These are phyloP conservation scores for Vigna reflexopilosa DNA, from an alignment of 306 rosid species.

Conservation along the genomic window DNA sequence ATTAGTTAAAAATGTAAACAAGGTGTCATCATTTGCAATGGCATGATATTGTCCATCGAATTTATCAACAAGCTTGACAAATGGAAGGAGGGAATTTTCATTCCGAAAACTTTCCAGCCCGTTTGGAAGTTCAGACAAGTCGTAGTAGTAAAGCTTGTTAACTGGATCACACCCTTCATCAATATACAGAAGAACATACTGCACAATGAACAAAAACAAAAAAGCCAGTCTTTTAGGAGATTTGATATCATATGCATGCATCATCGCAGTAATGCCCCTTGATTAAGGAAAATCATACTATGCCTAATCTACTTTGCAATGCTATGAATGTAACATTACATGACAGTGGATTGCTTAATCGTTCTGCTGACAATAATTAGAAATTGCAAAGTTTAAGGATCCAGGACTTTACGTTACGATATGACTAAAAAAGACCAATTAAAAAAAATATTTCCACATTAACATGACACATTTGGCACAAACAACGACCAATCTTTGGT, in stretches of 20 bases:
- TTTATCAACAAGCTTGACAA: conserved; percentile 72
- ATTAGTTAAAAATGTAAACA: conserved; percentile 82
- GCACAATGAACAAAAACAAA: conserved; percentile 44
- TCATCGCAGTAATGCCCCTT: conserved; percentile 3
- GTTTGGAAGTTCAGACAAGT: conserved; percentile 72
- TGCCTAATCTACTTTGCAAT: conserved; percentile 11
- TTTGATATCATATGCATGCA: conserved; percentile 1
- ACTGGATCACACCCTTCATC: conserved; percentile 89
- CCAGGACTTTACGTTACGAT: neutral
- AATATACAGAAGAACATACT: conserved; percentile 71
- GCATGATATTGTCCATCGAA: conserved; percentile 72
- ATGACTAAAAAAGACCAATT: neutral
- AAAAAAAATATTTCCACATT: neutral
- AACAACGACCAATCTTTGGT: neutral
- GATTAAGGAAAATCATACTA: conserved; percentile 30
- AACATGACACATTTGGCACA: neutral
- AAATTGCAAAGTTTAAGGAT: neutral
- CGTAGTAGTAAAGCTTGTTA: conserved; percentile 86
- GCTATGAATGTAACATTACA: conserved; percentile 12
- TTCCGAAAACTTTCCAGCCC: conserved; percentile 73
- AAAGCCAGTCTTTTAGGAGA: conserved; percentile 2
- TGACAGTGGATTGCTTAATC: neutral
- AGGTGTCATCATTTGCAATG: conserved; percentile 81
- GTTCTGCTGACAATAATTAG: neutral
- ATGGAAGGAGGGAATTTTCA: conserved; percentile 72